These are phyloP conservation scores for Malus hybrid DNA, from an alignment of 331 rosid genomes.

Conservation along the genomic window DNA sequence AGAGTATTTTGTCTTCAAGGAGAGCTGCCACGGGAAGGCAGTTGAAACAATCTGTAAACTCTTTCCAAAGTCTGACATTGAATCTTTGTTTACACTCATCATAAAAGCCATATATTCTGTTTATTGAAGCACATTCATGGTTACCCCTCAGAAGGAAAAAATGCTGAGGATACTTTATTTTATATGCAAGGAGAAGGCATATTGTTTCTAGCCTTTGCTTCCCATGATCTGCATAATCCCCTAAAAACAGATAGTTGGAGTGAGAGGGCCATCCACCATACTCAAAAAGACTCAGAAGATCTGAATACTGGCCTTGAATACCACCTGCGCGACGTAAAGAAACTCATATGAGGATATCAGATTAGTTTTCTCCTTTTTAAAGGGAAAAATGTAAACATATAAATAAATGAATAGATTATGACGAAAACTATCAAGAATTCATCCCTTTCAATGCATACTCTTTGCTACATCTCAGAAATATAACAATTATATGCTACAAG, in stretches of 20 bases:
- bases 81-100: constrained; percentile 83
- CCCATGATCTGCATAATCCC: constrained; percentile 93
- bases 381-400: neutral
- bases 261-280: constrained; percentile 85
- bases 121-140: constrained; percentile 91
- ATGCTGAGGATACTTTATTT: constrained; percentile 72
- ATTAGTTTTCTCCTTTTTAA: neutral
- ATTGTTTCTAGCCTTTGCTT: constrained; percentile 84
- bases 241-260: constrained; percentile 71
- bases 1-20: constrained; percentile 67
- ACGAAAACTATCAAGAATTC: neutral
- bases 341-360: neutral
- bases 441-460: neutral
- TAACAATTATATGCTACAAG: neutral
- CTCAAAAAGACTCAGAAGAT: constrained; percentile 80
- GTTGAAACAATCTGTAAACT: constrained; percentile 79
- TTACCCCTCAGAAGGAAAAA: constrained; percentile 86
- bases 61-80: constrained; percentile 67
- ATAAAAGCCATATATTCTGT: constrained; percentile 78
- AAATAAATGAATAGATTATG: neutral
- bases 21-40: constrained; percentile 87
- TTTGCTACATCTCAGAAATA: neutral
- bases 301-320: constrained; percentile 78
- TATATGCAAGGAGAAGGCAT: constrained; percentile 87
- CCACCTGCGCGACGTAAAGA: constrained; percentile 55